Evolutionary conservation across 208 protist species (phyloP), one percentile per base, ranked within the genome.

Genomic region (Kentomonas sorsogonicus): DNA sequence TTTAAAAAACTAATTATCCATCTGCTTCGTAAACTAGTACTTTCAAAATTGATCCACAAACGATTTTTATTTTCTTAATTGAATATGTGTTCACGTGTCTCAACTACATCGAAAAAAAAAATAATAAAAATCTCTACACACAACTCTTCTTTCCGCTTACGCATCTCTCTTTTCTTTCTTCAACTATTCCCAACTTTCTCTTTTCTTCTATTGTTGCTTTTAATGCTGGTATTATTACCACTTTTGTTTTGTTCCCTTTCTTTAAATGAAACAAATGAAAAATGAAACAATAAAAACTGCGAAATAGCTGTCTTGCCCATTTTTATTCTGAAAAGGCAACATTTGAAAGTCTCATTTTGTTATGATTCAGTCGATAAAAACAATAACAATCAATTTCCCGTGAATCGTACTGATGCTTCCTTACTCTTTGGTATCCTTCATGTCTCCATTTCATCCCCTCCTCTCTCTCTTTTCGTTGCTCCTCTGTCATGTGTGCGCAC

Each of bases 31-130:
- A 53, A 53, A 25, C n/a, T n/a, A n/a, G n/a, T n/a, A n/a, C n/a
- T n/a, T n/a, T n/a, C n/a, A n/a, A n/a, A n/a, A n/a, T 54, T 13
- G 29, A 54, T 18, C 7, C 22, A 25, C 10, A 36, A 36, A 36
- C 33, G 33, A 36, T 11, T 5, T 36, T 36, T 36, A 5, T 36
- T 36, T 36, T 11, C 33, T 46, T 46, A 9, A 26, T 43, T 43
- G 9, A 41, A 16, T 16, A 54, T 54, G n/a, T n/a, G n/a, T n/a
- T n/a, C n/a, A n/a, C n/a, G n/a, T 54, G 50, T 23, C 34, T 54
- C 50, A 30, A 23, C 39, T 23, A 54, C 50, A 41, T 30, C 25
- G 50, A 54, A 54, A 16, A 47, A 47, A 47, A n/a, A n/a, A n/a
- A n/a, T n/a, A n/a, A n/a, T 20, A 23, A 6, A 27, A 22, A 27